Conservation (phyloP, 2,329 filamentous ascomycete genomes). For the Plenodomus lindquistii region DNA sequence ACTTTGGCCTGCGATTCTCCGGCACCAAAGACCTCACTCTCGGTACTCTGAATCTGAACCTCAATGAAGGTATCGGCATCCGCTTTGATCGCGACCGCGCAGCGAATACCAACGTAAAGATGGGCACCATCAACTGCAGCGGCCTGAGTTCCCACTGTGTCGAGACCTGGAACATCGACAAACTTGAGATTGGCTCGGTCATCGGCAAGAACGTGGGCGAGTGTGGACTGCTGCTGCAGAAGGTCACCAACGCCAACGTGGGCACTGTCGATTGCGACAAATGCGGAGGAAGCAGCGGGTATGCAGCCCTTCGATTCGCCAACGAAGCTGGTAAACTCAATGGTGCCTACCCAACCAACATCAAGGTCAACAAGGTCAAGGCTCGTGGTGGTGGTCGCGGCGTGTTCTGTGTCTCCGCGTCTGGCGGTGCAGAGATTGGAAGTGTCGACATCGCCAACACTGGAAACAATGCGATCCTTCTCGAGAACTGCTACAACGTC, state of each 20-base stretch:
- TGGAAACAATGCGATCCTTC: slow-evolving; percentile 60
- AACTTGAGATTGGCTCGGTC: slow-evolving; percentile 56
- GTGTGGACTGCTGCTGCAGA: slow-evolving; percentile 61
- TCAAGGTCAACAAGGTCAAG: slow-evolving; percentile 57
- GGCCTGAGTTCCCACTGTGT: slow-evolving; percentile 61
- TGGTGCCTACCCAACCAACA: slow-evolving; percentile 57
- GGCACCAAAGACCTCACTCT: slow-evolving; percentile 55
- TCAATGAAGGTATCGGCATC: slow-evolving; percentile 59
- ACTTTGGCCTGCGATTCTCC: slow-evolving; percentile 61
- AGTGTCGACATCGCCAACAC: slow-evolving; percentile 57
- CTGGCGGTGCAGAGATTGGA: slow-evolving; percentile 57
- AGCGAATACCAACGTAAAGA: slow-evolving; percentile 58
- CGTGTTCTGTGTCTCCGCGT: slow-evolving; percentile 61
- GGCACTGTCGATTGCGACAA: slow-evolving; percentile 62
- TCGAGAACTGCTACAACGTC: slow-evolving; percentile 64
- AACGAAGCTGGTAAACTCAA: slow-evolving; percentile 59
- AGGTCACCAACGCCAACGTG: slow-evolving; percentile 56
- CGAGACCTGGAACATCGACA: slow-evolving; percentile 64
- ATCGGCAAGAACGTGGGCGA: slow-evolving; percentile 60
- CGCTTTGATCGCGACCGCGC: slow-evolving; percentile 61
- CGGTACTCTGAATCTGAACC: slow-evolving; percentile 59
- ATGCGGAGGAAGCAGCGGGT: slow-evolving; percentile 57
- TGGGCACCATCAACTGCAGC: slow-evolving; percentile 57
- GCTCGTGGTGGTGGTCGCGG: slow-evolving; percentile 62
- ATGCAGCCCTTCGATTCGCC: slow-evolving; percentile 61